These are phyloP conservation scores for Ophiostoma quercus DNA, from an alignment of 2,329 filamentous ascomycete genomes.

Conservation along the genomic window DNA sequence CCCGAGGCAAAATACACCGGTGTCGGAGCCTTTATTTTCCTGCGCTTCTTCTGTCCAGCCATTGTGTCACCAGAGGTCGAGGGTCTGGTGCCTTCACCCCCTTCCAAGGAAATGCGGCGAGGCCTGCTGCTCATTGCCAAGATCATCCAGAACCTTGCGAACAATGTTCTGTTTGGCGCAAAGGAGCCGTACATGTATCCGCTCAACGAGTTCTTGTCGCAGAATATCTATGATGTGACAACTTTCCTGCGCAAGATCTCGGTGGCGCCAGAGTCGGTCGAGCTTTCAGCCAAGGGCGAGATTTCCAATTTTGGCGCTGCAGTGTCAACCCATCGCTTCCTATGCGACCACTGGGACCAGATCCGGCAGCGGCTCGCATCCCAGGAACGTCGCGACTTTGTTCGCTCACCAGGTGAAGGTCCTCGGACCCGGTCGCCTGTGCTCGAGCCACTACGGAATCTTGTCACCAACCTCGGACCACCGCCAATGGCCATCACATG, in stretches of 20 bases:
- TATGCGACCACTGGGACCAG: conserved; percentile 68
- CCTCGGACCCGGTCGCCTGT: conserved; percentile 50
- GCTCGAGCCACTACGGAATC: conserved; percentile 54
- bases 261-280: conserved; percentile 47
- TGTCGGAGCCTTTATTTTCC: conserved; percentile 65
- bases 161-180: conserved; percentile 65
- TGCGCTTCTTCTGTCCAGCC: conserved; percentile 67
- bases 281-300: conserved; percentile 41
- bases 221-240: conserved; percentile 64
- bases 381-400: conserved; percentile 53
- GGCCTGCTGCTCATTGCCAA: conserved; percentile 65
- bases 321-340: conserved; percentile 61
- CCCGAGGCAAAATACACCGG: conserved; percentile 67
- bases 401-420: conserved; percentile 51
- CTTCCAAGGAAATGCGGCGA: conserved; percentile 64
- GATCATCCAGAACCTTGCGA: conserved; percentile 65
- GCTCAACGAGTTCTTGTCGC: conserved; percentile 61
- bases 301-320: conserved; percentile 67
- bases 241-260: conserved; percentile 64
- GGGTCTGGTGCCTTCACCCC: conserved; percentile 55
- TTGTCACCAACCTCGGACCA: conserved; percentile 62
- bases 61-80: conserved; percentile 66
- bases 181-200: conserved; percentile 71
- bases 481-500: conserved; percentile 64
- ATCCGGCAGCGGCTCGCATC: conserved; percentile 59